phyloP scores from a whole-genome alignment of 1,284 basidiomycete species.

The Irpex lacteus region DNA sequence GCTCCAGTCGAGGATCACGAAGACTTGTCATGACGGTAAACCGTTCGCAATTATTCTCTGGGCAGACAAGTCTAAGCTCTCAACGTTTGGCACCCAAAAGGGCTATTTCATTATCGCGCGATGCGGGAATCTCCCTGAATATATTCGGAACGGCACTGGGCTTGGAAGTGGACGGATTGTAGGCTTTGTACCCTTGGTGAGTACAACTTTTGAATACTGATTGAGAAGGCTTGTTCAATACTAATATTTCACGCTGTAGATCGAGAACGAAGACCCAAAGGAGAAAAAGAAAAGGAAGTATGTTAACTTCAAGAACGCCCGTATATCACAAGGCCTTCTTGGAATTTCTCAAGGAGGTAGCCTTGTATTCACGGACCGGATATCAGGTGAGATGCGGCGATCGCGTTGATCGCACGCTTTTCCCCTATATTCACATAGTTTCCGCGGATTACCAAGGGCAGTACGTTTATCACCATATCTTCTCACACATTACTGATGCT shows the following conservation, averaged over 20 bases:
- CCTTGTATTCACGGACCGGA: conserved; percentile 18
- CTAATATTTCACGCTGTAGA: background rate
- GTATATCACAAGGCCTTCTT: conserved; percentile 14
- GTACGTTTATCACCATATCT: conserved; percentile 8
- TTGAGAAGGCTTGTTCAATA: too few relatives aligned
- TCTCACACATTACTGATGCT: too few relatives aligned
- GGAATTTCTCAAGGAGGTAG: conserved; percentile 18
- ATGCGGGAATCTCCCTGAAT: conserved; percentile 32
- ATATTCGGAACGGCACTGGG: conserved; percentile 34
- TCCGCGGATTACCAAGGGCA: conserved; percentile 32
- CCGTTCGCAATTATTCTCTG: conserved; percentile 15
- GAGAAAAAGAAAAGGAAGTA: background rate
- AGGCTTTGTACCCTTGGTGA: conserved; percentile 41
- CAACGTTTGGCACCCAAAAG: conserved; percentile 38
- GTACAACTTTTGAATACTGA: conserved; percentile 2
- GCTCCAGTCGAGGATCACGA: background rate
- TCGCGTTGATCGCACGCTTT: conserved; percentile 17
- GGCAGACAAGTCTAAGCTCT: conserved; percentile 42
- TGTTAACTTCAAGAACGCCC: background rate
- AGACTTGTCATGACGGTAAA: background rate
- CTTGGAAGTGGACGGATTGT: conserved; percentile 34
- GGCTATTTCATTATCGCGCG: conserved; percentile 40
- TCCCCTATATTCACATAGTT: conserved; percentile 28
- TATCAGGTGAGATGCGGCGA: conserved; percentile 23
- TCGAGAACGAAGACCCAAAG: background rate